phyloP scores from a whole-genome alignment of 2,329 filamentous ascomycete species.

The Pseudogymnoascus sp. region DNA sequence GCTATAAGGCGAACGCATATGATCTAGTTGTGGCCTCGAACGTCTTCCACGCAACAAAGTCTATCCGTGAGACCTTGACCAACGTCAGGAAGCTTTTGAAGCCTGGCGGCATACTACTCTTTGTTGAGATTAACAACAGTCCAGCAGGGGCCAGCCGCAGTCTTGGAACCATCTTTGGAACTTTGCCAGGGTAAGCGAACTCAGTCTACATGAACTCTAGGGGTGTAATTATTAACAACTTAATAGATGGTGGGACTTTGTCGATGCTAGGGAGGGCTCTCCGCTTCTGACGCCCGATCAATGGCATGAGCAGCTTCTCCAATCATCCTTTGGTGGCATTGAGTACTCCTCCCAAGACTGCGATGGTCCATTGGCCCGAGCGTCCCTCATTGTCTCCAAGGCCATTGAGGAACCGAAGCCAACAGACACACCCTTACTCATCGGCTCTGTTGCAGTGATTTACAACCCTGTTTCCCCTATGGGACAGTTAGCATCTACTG shows the following conservation, averaged over 20 bases:
- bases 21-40: constrained; percentile 23
- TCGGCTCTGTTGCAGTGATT: not conserved
- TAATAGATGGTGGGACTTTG: not conserved
- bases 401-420: not conserved
- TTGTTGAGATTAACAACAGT: constrained; percentile 4
- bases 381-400: not conserved
- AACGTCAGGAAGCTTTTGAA: constrained; percentile 19
- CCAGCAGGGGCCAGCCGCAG: not conserved
- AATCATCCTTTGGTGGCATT: not conserved
- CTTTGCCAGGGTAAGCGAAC: not conserved
- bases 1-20: constrained; percentile 26
- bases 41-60: constrained; percentile 23
- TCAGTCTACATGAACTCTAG: not conserved
- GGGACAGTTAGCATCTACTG: not conserved
- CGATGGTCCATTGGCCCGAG: not conserved
- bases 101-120: constrained; percentile 16
- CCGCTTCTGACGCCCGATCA: not conserved
- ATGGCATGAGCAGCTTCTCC: not conserved
- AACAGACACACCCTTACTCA: not conserved
- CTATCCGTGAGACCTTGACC: constrained; percentile 14
- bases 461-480: not conserved
- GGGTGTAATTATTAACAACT: not conserved
- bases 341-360: not conserved
- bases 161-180: not conserved
- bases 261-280: not conserved